A percentile compares a stretch with the other conserved stretches of the same genome.
phyloP scores from a whole-genome alignment of 257 asterid genomes.

The Solanum gracilifrons region DNA sequence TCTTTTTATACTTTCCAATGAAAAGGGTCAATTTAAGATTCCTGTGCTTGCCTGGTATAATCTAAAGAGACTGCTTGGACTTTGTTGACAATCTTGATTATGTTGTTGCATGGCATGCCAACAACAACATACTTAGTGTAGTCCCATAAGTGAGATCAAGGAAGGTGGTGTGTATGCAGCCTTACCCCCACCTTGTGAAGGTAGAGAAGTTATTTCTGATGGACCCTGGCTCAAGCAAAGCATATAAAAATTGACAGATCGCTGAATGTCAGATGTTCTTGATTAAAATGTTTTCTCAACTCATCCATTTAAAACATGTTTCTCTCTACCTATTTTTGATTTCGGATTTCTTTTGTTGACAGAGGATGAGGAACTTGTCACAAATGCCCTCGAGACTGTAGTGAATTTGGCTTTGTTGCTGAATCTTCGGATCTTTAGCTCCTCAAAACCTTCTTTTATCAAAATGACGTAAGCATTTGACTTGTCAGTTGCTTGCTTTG shows the following conservation, averaged over 20 bases:
- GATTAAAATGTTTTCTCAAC: not conserved
- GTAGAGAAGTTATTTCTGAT: not conserved
- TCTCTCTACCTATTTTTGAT: not conserved
- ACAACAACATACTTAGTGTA: not conserved
- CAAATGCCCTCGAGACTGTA: slow-evolving; percentile 79
- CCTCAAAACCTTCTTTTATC: slow-evolving; percentile 76
- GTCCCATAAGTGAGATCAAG: not conserved
- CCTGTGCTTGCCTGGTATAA: not conserved
- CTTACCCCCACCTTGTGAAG: not conserved
- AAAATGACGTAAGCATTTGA: slow-evolving; percentile 61
- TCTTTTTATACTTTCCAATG: not conserved
- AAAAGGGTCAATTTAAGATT: not conserved
- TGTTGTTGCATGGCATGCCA: not conserved
- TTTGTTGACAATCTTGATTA: not conserved
- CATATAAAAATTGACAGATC: not conserved
- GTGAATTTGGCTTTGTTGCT: slow-evolving; percentile 80
- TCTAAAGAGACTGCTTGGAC: not conserved
- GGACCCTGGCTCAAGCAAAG: not conserved
- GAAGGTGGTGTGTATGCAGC: not conserved
- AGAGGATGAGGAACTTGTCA: slow-evolving; percentile 98
- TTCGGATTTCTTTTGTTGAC: slow-evolving; percentile 9
- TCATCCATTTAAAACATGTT: not conserved
- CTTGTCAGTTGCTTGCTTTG: not conserved
- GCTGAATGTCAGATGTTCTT: not conserved
- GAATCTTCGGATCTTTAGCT: slow-evolving; percentile 89